A percentile compares a stretch with the other conserved stretches of the same genome.
phyloP scores from a whole-genome alignment of 169 alveolate species.

The Plasmodium adleri region DNA sequence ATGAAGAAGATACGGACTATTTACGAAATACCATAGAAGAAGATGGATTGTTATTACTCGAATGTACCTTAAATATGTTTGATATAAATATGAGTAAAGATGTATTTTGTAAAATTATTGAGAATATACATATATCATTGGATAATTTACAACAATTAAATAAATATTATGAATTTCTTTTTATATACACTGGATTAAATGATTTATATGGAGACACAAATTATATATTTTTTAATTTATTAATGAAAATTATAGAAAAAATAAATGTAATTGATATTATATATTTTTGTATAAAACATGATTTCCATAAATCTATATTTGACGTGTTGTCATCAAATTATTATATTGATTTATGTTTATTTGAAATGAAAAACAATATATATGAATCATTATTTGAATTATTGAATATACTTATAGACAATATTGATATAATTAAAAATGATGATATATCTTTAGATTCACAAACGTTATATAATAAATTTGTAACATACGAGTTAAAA shows the following conservation, averaged over 20 bases:
- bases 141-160: slow-evolving; percentile 44
- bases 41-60: neutral
- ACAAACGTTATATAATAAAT: slow-evolving; percentile 9
- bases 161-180: slow-evolving; percentile 39
- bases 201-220: slow-evolving; percentile 1
- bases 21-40: neutral
- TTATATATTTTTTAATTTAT: slow-evolving; percentile 6
- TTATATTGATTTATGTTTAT: slow-evolving; percentile 34
- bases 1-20: neutral
- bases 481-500: slow-evolving; percentile 42
- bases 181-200: slow-evolving; percentile 7
- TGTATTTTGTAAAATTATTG: slow-evolving; percentile 22
- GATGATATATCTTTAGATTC: neutral
- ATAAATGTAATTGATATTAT: slow-evolving; percentile 28
- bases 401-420: slow-evolving; percentile 31
- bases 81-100: neutral
- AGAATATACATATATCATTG: slow-evolving; percentile 41
- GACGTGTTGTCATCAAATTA: slow-evolving; percentile 6
- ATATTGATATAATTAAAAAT: slow-evolving; percentile 2
- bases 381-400: slow-evolving; percentile 48
- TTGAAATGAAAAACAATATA: slow-evolving; percentile 27
- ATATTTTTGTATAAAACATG: slow-evolving; percentile 16
- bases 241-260: slow-evolving; percentile 28
- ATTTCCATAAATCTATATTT: slow-evolving; percentile 18
- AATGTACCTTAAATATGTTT: neutral